These are phyloP conservation scores for Globisporangium iwayamae DNA, from an alignment of 352 stramenopile species.

Conservation along the genomic window DNA sequence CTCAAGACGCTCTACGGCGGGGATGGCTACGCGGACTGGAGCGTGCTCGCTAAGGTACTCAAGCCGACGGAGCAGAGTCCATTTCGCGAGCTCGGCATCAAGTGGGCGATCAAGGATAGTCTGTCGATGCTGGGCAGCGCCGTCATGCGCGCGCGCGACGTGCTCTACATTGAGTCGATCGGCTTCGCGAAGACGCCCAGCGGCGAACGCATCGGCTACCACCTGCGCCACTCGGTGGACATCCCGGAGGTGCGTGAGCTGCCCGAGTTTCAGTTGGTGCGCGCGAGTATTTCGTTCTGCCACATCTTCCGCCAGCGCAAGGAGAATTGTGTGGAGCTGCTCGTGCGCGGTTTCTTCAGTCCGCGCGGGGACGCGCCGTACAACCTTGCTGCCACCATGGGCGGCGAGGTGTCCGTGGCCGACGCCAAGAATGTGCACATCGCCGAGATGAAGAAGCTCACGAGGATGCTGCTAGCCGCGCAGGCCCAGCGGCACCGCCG, in stretches of 20 bases:
- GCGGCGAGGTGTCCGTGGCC: conserved; percentile 1
- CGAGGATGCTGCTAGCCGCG: conserved; percentile 8
- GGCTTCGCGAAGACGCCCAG: conserved; percentile 35
- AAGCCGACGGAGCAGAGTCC: conserved; percentile 33
- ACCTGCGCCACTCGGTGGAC: conserved; percentile 50
- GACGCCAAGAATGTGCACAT: conserved; percentile 20
- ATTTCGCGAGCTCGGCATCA: conserved; percentile 52
- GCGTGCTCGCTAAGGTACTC: conserved; percentile 34
- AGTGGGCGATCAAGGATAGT: conserved; percentile 47
- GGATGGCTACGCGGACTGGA: conserved; percentile 49
- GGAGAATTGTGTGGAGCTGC: conserved; percentile 34
- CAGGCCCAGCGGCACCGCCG: not conserved
- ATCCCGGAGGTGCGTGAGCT: conserved; percentile 34
- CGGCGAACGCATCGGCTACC: conserved; percentile 50
- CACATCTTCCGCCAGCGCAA: conserved; percentile 38
- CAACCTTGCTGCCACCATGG: conserved; percentile 24
- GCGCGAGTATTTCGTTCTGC: conserved; percentile 42
- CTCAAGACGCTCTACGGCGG: conserved; percentile 51
- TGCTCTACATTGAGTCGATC: conserved; percentile 49
- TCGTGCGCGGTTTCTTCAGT: conserved; percentile 29
- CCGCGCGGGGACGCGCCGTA: conserved; percentile 28
- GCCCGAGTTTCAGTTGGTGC: conserved; percentile 30
- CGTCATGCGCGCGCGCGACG: conserved; percentile 48
- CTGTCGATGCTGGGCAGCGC: conserved; percentile 19
- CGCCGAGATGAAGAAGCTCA: conserved; percentile 45